These are phyloP conservation scores for Aspergillus sclerotialis DNA, from an alignment of 2,329 filamentous ascomycete species.

Conservation along the genomic window DNA sequence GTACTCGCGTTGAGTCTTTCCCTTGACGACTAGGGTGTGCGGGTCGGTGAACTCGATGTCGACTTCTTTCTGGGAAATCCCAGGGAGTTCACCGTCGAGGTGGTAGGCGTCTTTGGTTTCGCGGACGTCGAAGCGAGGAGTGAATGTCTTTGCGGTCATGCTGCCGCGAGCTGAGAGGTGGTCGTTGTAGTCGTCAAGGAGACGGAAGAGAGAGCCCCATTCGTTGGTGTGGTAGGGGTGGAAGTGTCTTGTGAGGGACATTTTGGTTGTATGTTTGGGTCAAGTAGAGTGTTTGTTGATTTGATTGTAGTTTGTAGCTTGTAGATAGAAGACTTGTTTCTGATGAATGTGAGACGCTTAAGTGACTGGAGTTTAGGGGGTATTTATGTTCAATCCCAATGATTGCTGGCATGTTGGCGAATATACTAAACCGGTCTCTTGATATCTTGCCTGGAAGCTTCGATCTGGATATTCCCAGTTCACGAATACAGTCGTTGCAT, in stretches of 20 bases:
- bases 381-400: no score
- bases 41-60: constrained; percentile 41
- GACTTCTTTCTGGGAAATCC: constrained; percentile 39
- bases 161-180: constrained; percentile 22
- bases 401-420: no score
- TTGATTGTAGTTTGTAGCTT: no score
- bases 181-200: constrained; percentile 39
- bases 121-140: constrained; percentile 41
- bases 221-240: constrained; percentile 26
- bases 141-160: constrained; percentile 24
- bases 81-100: constrained; percentile 44
- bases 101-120: constrained; percentile 38
- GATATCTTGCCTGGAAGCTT: no score
- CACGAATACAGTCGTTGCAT: no score
- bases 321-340: no score
- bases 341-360: no score
- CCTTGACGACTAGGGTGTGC: constrained; percentile 40
- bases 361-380: no score
- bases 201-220: constrained; percentile 39
- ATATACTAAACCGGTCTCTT: no score
- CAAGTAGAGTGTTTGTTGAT: constrained; percentile 2
- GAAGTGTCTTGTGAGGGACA: constrained; percentile 31
- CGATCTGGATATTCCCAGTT: no score
- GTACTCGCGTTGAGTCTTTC: constrained; percentile 32
- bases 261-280: constrained; percentile 11